These are phyloP conservation scores for Cyclotella atomus DNA, from an alignment of 108 stramenopile species.

Conservation along the genomic window DNA sequence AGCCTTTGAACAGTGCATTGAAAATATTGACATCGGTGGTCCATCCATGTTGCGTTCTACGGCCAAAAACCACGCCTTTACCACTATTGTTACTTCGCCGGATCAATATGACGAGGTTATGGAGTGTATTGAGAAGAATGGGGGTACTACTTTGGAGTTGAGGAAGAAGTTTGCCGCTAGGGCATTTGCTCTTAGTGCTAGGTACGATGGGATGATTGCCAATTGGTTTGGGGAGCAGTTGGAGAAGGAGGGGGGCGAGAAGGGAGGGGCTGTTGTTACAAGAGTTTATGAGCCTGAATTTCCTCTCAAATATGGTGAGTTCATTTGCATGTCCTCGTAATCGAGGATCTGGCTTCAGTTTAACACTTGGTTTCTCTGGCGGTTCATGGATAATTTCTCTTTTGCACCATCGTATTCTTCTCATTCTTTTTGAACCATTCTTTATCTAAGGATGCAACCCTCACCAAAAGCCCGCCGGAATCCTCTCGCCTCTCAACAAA, in stretches of 20 bases:
- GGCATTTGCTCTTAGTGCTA: constrained; percentile 92
- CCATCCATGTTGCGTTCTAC: constrained; percentile 97
- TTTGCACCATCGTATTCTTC: no score
- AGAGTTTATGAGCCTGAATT: constrained; percentile 91
- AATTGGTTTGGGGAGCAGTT: constrained; percentile 86
- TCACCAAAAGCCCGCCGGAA: constrained; percentile 93
- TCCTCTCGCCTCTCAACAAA: constrained; percentile 77
- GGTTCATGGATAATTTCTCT: no score
- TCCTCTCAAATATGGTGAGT: constrained; percentile 91
- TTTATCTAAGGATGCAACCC: constrained; percentile 97
- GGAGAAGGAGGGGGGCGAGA: constrained; percentile 29
- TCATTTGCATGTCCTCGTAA: background rate
- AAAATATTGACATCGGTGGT: constrained; percentile 99
- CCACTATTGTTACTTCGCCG: constrained; percentile 91
- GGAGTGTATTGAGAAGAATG: constrained; percentile 72
- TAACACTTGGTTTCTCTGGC: no score
- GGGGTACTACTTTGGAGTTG: constrained; percentile 84
- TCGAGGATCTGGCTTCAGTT: no score
- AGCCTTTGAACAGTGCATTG: constrained; percentile 94
- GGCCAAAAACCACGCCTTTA: constrained; percentile 98
- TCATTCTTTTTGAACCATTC: no score
- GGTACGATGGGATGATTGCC: constrained; percentile 95
- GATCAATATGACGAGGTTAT: constrained; percentile 88
- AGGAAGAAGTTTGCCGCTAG: constrained; percentile 88
- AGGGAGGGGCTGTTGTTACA: constrained; percentile 56